Base-by-base conservation (phyloP, 176 grass and related monocot genomes). In the Secale cereale region DNA sequence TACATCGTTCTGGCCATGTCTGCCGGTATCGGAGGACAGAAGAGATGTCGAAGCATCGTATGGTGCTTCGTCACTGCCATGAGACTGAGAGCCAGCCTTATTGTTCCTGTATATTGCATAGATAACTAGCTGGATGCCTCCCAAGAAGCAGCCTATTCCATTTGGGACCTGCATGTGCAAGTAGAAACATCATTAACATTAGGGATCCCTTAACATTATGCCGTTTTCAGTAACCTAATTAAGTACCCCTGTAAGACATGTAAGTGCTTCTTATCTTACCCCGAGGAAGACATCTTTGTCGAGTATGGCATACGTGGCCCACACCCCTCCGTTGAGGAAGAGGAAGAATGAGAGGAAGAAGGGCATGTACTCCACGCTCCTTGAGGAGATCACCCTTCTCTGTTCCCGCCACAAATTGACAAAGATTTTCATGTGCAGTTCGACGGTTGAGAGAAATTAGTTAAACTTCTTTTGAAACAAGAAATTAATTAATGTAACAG, bases 361-460 rank as follows among this genome's bases (percentile, higher is more conserved):
- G 1, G 94, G 94, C 94, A 97, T 94, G 76, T 71, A 97, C 85
- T 97, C 83, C 59, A 97, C 89, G 37, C 90, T 92, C 56, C 59
- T 85, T 54, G 89, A 78, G 11, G 26, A 57, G 71, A 97, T 92
- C 83, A 97, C 92, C 35, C 50, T 92, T 65, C 63, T 87, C 94
- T 94, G 89, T 59, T 85, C 8, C 16, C 16, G 25, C 20, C 59
- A 20, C 8, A 75, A 54, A 29, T 41, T 54, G 22, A 76, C 63
- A 43, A 27, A 54, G 5, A 8, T 59, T n/a, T 71, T 75, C 15
- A 41, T 6, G 54, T 13, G 43, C 43, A 15, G 43, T 15, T 14
- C 43, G 2, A 40, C 39, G 10, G 39, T 40, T 10, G 7, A 10
- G 10, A 40, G 10, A 40, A 10, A 40, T 35, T 35, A 35, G 6